Base-by-base conservation (phyloP, 441 rosid genomes). In the Syzygium malaccense region DNA sequence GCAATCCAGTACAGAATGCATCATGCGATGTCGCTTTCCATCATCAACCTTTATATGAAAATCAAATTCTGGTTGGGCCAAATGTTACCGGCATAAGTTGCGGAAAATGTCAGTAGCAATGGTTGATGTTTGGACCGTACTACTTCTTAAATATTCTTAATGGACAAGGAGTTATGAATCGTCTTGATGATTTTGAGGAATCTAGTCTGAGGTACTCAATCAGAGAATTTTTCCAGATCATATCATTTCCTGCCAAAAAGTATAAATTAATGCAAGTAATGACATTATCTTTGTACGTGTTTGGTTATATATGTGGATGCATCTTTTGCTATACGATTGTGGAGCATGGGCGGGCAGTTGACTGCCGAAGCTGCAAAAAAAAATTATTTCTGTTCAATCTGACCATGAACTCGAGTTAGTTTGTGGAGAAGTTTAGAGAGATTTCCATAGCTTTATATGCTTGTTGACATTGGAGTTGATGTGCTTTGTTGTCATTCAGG, bases 1-100 rank as follows among this genome's bases (percentile, higher is more conserved):
- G 83, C 91, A 30, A 88, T 88, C 58, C 95, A 94, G 91, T 93
- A 94, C 87, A 90, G 96, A 62, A 94, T 93, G 96, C 96, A 94
- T 88, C 96, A 95, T 1, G 87, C 90, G 5, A 92, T 94, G 95
- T 86, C 54, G 4, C 48, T 45, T 45, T 45, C 48, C 48, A 45
- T 45, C 48, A 45, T 45, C 48, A 45, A 45, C 48, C 48, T 45
- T 45, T 45, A 6, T 45, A 7, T 45, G 48, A 45, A 45, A 45
- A 45, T 45, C 48, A 45, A 45, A 45, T 45, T 45, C 48, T 45
- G 48, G 48, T 7, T 45, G 48, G 48, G 48, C 48, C 48, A 45
- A 45, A 45, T 45, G 48, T 45, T 7, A 45, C 48, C 9, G 9
- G 48, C 48, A 45, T 45, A 7, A 45, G 48, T 45, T 45, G 48